phyloP scores from a whole-genome alignment of 306 rosid genomes.

The Glycine soja region DNA sequence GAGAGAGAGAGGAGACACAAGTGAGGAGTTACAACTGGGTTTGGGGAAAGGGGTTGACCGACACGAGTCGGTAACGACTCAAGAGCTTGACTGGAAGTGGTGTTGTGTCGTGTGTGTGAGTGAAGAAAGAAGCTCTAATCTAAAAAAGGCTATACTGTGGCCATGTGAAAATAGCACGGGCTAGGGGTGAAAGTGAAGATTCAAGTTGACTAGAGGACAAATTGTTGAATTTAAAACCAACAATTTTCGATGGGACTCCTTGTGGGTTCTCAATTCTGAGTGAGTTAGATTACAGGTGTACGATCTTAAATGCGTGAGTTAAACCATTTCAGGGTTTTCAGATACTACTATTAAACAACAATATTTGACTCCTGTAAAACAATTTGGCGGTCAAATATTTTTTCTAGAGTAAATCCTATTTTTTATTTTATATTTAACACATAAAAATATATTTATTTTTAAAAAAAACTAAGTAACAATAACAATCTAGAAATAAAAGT shows the following conservation, averaged over 20 bases:
- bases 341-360: not conserved
- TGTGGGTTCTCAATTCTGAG: not conserved
- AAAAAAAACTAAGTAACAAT: no score
- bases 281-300: constrained; percentile 9
- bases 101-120: not conserved
- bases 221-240: constrained; percentile 14
- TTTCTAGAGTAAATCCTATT: not conserved
- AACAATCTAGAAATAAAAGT: no score
- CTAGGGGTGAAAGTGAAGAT: not conserved
- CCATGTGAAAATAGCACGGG: constrained; percentile 15
- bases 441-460: no score
- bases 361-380: not conserved
- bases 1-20: not conserved
- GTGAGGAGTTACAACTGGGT: not conserved
- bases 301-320: not conserved
- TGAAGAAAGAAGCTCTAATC: not conserved
- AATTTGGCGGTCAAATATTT: no score
- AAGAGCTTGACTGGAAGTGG: not conserved
- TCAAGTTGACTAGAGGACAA: constrained; percentile 14
- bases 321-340: not conserved
- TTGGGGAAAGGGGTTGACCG: constrained; percentile 1
- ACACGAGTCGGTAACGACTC: not conserved
- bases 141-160: not conserved
- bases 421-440: no score
- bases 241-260: constrained; percentile 13